Evolutionary conservation across 2,329 filamentous ascomycete genomes (phyloP).

Genomic region (Phialemoniopsis sp.): DNA sequence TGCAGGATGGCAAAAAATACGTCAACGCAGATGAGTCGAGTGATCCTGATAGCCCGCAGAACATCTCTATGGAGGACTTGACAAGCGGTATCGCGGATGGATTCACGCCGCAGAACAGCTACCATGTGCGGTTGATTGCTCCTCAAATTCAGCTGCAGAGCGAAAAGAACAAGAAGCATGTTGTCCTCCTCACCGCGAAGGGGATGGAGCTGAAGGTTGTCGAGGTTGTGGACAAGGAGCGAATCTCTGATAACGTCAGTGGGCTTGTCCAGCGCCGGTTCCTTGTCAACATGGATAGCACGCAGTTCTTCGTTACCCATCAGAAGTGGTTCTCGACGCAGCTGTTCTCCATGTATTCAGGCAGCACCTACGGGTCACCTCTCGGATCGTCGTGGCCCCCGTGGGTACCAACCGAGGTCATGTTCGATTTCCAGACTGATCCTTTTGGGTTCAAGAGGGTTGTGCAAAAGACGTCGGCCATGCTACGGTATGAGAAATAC

Average conservation of each 20-base stretch:
- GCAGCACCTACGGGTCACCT: constrained; percentile 85
- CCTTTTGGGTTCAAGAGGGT: constrained; percentile 98
- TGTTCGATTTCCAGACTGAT: constrained; percentile 92
- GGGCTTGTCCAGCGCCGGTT: constrained; percentile 94
- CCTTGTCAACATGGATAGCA: constrained; percentile 91
- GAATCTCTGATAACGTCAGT: constrained; percentile 87
- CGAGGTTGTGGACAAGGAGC: constrained; percentile 95
- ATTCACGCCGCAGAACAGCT: constrained; percentile 87
- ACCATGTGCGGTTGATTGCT: constrained; percentile 90
- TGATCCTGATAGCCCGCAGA: constrained; percentile 19
- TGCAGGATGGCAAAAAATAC: constrained; percentile 80
- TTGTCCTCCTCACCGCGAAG: constrained; percentile 94
- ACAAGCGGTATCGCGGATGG: constrained; percentile 78
- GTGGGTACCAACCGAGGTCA: constrained; percentile 97
- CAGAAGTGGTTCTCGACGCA: constrained; percentile 84
- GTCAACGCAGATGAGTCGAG: constrained; percentile 60
- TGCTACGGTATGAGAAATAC: constrained; percentile 94
- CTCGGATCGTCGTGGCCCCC: constrained; percentile 89
- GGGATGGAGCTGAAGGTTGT: constrained; percentile 98
- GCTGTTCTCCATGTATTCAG: constrained; percentile 88
- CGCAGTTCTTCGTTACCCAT: constrained; percentile 96
- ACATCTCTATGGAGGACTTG: constrained; percentile 54
- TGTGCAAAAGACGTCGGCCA: constrained; percentile 93
- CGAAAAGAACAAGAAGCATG: constrained; percentile 95
- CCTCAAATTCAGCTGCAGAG: constrained; percentile 98